These are phyloP conservation scores for Fusarium papillatum DNA, from an alignment of 2,329 filamentous ascomycete species.

Conservation along the genomic window DNA sequence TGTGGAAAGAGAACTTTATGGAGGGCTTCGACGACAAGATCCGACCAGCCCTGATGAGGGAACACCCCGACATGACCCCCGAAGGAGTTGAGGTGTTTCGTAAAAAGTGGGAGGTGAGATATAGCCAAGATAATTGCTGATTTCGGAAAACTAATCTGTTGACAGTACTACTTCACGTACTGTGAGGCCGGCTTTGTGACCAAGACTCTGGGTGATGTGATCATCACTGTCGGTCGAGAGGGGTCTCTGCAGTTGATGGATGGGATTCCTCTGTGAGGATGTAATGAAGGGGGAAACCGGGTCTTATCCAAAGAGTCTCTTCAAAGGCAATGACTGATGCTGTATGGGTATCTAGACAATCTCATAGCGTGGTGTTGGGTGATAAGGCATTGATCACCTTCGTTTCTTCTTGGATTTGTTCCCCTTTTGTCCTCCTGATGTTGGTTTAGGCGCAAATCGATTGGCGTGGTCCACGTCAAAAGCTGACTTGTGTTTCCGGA, in stretches of 20 bases:
- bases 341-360: conserved; percentile 38
- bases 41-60: conserved; percentile 67
- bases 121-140: background rate
- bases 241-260: conserved; percentile 78
- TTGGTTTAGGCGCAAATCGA: conserved; percentile 65
- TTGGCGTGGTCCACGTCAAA: conserved; percentile 88
- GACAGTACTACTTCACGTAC: conserved; percentile 81
- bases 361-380: conserved; percentile 3
- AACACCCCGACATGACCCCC: conserved; percentile 71
- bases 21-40: conserved; percentile 73
- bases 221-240: conserved; percentile 78
- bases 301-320: background rate
- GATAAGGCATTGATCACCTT: conserved; percentile 28
- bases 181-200: conserved; percentile 81
- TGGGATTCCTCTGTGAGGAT: conserved; percentile 70
- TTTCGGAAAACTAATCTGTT: conserved; percentile 21
- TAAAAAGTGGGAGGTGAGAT: conserved; percentile 76
- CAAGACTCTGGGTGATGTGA: conserved; percentile 80
- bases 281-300: background rate
- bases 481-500: conserved; percentile 83
- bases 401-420: conserved; percentile 59
- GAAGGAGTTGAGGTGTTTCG: conserved; percentile 76
- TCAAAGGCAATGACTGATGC: background rate
- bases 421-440: conserved; percentile 46
- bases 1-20: conserved; percentile 78